Evolutionary conservation across 2,329 filamentous ascomycete genomes (phyloP).

Genomic region (Ascochyta pisi): DNA sequence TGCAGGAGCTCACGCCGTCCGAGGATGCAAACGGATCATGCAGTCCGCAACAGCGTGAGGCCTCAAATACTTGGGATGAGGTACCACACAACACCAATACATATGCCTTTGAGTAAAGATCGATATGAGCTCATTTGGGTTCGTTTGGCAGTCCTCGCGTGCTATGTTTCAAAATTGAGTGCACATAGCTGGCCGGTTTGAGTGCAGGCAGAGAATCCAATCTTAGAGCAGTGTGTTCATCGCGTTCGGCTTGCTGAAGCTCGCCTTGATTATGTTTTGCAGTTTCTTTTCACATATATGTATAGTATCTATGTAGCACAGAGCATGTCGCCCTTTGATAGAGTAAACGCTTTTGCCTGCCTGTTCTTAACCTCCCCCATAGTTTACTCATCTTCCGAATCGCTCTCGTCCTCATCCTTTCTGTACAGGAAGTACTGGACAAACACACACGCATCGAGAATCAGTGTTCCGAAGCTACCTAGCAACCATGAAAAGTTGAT

Average conservation of each 20-base stretch:
- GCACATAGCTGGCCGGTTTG: no score
- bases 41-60: neutral
- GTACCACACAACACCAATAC: neutral
- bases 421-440: constrained; percentile 89
- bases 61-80: neutral
- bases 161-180: no score
- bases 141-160: no score
- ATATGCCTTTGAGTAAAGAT: neutral
- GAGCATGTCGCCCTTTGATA: neutral
- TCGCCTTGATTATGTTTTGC: neutral
- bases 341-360: neutral
- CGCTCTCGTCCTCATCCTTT: constrained; percentile 52
- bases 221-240: no score
- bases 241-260: neutral
- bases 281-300: neutral
- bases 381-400: constrained; percentile 39
- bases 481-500: constrained; percentile 92
- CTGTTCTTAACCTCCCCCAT: neutral
- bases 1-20: neutral
- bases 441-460: constrained; percentile 87
- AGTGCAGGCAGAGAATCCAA: no score
- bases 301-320: neutral
- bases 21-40: neutral
- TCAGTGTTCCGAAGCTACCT: constrained; percentile 84
- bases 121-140: no score